A percentile compares a stretch with the other conserved stretches of the same genome.
phyloP scores from a whole-genome alignment of 331 rosid genomes.

The Quercus lobata region DNA sequence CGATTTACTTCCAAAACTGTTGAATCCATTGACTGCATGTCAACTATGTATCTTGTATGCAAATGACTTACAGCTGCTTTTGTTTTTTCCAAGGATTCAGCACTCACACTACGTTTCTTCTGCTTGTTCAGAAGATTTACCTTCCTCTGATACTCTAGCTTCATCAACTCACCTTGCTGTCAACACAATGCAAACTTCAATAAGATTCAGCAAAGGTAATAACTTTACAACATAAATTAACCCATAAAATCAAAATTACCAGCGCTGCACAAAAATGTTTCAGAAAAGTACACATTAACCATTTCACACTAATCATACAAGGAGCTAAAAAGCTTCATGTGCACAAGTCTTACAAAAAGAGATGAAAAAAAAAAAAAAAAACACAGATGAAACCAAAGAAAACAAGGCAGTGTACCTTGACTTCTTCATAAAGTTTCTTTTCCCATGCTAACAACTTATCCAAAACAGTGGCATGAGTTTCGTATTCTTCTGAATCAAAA shows the following conservation, averaged over 20 bases:
- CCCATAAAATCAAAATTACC: background rate
- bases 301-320: background rate
- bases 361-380: background rate
- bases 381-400: background rate
- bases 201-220: background rate
- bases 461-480: conserved; percentile 91
- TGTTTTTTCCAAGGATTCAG: conserved; percentile 75
- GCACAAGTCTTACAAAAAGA: background rate
- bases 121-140: conserved; percentile 69
- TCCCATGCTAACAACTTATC: conserved; percentile 96
- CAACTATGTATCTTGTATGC: conserved; percentile 86
- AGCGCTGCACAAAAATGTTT: background rate
- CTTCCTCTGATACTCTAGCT: conserved; percentile 77
- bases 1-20: conserved; percentile 78
- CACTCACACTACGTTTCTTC: conserved; percentile 61
- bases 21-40: conserved; percentile 92
- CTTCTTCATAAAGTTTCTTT: conserved; percentile 91
- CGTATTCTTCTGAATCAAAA: conserved; percentile 69
- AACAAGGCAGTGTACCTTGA: conserved; percentile 50
- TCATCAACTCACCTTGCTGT: conserved; percentile 95
- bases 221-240: background rate
- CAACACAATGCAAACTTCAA: conserved; percentile 3
- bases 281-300: background rate
- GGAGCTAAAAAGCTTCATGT: background rate
- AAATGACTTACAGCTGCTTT: conserved; percentile 90